Conservation (phyloP, 345 rosid species). For the Turritis glabra region DNA sequence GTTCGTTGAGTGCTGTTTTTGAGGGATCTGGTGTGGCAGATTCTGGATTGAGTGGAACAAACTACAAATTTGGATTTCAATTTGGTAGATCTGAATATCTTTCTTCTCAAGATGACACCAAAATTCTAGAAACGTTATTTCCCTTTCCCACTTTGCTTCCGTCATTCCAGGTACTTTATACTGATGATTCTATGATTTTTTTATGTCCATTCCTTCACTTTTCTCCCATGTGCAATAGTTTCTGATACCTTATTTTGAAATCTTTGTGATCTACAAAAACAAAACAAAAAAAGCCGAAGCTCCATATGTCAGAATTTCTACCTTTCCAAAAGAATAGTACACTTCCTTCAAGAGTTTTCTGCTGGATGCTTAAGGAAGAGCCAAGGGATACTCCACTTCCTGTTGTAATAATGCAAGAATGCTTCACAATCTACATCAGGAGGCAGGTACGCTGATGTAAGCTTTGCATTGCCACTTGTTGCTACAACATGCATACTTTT, state of each 20-base stretch:
- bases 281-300: slow-evolving; percentile 57
- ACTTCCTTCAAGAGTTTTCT: slow-evolving; percentile 72
- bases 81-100: slow-evolving; percentile 60
- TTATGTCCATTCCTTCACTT: slow-evolving; percentile 10
- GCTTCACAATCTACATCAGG: slow-evolving; percentile 65
- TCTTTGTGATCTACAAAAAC: slow-evolving; percentile 26
- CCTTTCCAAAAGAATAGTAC: slow-evolving; percentile 93
- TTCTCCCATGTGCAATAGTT: slow-evolving; percentile 8
- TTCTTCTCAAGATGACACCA: slow-evolving; percentile 57
- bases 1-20: slow-evolving; percentile 63
- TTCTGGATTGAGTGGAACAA: slow-evolving; percentile 56
- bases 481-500: slow-evolving; percentile 11
- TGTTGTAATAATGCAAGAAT: slow-evolving; percentile 81
- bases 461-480: slow-evolving; percentile 16
- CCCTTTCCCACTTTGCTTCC: slow-evolving; percentile 97
- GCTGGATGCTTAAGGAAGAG: slow-evolving; percentile 68
- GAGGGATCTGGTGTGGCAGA: slow-evolving; percentile 39
- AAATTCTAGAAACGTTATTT: slow-evolving; percentile 70
- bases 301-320: slow-evolving; percentile 63
- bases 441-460: slow-evolving; percentile 64
- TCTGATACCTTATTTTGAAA: slow-evolving; percentile 10
- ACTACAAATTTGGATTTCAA: slow-evolving; percentile 76
- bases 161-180: slow-evolving; percentile 61
- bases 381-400: slow-evolving; percentile 71
- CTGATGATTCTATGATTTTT: slow-evolving; percentile 21